Evolutionary conservation across 73 alveolate species (phyloP).

Genomic region (Blepharisma japonicum): DNA sequence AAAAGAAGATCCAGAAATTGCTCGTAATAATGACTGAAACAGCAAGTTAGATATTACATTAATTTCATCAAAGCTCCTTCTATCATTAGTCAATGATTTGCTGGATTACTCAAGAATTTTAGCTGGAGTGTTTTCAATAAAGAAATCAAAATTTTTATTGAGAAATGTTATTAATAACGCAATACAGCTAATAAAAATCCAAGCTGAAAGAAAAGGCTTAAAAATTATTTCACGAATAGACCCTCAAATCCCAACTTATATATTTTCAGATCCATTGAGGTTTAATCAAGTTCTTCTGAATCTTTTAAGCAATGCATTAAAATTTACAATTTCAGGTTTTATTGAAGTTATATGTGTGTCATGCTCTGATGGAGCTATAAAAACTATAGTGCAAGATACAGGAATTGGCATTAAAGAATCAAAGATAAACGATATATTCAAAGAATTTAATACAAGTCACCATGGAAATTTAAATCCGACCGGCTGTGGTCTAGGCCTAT

Average conservation of each 20-base stretch:
- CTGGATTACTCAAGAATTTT: constrained; percentile 38
- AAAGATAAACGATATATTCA: not conserved
- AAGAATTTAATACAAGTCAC: not conserved
- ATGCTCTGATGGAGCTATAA: not conserved
- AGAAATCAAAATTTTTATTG: not conserved
- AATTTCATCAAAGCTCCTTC: constrained; percentile 33
- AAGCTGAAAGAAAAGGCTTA: constrained; percentile 43
- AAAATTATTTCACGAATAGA: not conserved
- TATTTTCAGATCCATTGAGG: constrained; percentile 37
- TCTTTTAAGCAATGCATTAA: constrained; percentile 41
- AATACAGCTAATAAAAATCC: constrained; percentile 11
- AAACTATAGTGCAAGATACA: not conserved
- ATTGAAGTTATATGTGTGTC: not conserved
- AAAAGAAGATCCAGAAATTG: not conserved
- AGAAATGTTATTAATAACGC: constrained; percentile 22
- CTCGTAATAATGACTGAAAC: not conserved
- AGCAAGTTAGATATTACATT: constrained; percentile 22
- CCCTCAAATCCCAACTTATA: not conserved
- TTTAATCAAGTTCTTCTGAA: constrained; percentile 39
- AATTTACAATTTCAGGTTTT: constrained; percentile 44
- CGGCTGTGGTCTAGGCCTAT: constrained; percentile 5
- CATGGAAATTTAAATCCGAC: not conserved
- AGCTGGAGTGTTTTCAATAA: constrained; percentile 35
- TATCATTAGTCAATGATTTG: constrained; percentile 39
- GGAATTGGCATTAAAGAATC: not conserved